These are phyloP conservation scores for Clavispora santaluciae DNA, from an alignment of 805 yeast species.

Conservation along the genomic window DNA sequence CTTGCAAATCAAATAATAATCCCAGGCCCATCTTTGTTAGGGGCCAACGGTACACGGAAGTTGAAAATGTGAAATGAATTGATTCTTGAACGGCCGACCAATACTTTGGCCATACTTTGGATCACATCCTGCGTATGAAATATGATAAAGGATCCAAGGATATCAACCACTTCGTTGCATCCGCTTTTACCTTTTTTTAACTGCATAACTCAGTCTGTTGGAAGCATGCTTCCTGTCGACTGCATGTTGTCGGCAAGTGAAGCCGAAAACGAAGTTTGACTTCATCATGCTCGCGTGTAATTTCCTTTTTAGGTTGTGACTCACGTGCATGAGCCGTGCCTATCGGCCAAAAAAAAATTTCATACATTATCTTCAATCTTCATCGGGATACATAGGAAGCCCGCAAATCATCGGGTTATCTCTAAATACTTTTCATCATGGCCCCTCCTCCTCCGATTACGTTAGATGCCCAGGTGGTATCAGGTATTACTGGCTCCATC, in stretches of 20 bases:
- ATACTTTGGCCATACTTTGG: too few relatives aligned
- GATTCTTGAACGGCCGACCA: too few relatives aligned
- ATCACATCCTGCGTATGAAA: too few relatives aligned
- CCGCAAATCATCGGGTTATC: not conserved
- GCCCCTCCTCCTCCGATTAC: constrained; percentile 65
- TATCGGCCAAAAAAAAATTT: not conserved
- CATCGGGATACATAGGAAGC: not conserved
- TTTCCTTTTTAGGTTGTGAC: not conserved
- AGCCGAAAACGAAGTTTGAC: not conserved
- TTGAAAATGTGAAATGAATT: too few relatives aligned
- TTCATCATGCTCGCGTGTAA: not conserved
- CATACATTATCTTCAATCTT: not conserved
- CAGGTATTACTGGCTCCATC: constrained; percentile 80
- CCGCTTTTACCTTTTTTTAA: too few relatives aligned
- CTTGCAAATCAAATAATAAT: too few relatives aligned
- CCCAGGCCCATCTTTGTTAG: too few relatives aligned
- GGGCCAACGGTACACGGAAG: too few relatives aligned
- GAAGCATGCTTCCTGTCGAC: too few relatives aligned
- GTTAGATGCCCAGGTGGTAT: constrained; percentile 63
- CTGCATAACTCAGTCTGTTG: too few relatives aligned
- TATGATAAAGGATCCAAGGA: too few relatives aligned
- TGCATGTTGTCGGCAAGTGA: not conserved
- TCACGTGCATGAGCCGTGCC: constrained; percentile 1
- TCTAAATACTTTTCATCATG: constrained; percentile 16
- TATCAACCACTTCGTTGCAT: too few relatives aligned